A percentile compares a stretch with the other conserved stretches of the same genome.
Conservation (phyloP, 805 yeast genomes). For the Suhomyces canberraensis region DNA sequence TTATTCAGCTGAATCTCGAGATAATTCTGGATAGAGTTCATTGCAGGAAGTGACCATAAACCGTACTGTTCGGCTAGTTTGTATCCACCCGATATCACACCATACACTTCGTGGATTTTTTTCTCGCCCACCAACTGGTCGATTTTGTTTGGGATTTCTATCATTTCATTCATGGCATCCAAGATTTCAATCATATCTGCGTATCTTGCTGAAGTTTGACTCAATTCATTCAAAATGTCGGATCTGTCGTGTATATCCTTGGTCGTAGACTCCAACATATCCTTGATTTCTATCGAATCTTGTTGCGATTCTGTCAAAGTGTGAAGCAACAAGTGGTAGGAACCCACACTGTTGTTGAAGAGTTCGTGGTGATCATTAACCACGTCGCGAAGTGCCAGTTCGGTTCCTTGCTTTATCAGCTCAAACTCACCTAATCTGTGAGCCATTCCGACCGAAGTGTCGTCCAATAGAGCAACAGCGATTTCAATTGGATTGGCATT, state of each 20-base stretch:
- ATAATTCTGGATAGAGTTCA: slow-evolving; percentile 48
- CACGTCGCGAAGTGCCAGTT: slow-evolving; percentile 56
- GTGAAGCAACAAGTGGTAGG: slow-evolving; percentile 68
- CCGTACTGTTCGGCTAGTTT: slow-evolving; percentile 47
- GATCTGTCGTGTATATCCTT: slow-evolving; percentile 51
- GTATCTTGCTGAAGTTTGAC: slow-evolving; percentile 58
- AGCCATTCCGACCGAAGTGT: slow-evolving; percentile 88
- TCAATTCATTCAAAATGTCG: slow-evolving; percentile 60
- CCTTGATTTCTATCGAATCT: slow-evolving; percentile 47
- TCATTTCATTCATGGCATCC: slow-evolving; percentile 60
- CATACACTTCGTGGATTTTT: slow-evolving; percentile 63
- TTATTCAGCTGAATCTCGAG: slow-evolving; percentile 55
- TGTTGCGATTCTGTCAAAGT: slow-evolving; percentile 65
- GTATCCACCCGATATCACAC: slow-evolving; percentile 44
- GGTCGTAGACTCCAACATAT: slow-evolving; percentile 47
- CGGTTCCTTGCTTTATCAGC: slow-evolving; percentile 54
- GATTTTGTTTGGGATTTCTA: slow-evolving; percentile 55
- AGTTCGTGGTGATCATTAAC: slow-evolving; percentile 82
- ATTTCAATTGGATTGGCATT: slow-evolving; percentile 76
- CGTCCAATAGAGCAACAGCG: slow-evolving; percentile 80
- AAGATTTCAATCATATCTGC: slow-evolving; percentile 68
- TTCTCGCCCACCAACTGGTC: slow-evolving; percentile 70
- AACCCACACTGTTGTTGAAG: slow-evolving; percentile 81
- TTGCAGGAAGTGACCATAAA: slow-evolving; percentile 57
- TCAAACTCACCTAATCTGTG: slow-evolving; percentile 66